Evolutionary conservation across 768 basidiomycete genomes (phyloP).

Genomic region (Pisolithus tinctorius): DNA sequence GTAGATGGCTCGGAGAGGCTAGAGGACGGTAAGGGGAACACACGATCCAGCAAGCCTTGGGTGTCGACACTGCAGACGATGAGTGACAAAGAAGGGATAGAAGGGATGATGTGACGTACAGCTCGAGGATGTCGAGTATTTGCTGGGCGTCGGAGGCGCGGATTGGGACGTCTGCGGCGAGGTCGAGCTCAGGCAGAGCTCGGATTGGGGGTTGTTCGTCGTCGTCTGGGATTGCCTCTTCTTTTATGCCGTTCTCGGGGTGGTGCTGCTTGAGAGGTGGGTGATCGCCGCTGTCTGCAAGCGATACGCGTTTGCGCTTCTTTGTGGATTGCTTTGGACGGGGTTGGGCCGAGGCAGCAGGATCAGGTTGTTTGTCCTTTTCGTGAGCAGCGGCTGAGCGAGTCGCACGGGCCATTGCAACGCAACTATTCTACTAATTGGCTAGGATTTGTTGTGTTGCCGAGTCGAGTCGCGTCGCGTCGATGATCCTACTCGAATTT

Average conservation of each 20-base stretch:
- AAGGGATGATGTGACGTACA: slow-evolving; percentile 29
- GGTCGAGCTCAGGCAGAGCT: slow-evolving; percentile 23
- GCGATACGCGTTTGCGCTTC: slow-evolving; percentile 63
- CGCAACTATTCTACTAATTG: neutral
- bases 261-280: slow-evolving; percentile 45
- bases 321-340: slow-evolving; percentile 33
- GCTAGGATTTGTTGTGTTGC: slow-evolving; percentile 7
- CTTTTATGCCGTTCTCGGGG: slow-evolving; percentile 30
- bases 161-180: slow-evolving; percentile 44
- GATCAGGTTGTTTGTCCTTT: slow-evolving; percentile 25
- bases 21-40: slow-evolving; percentile 48
- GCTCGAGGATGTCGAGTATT: slow-evolving; percentile 55
- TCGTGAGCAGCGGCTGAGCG: slow-evolving; percentile 49
- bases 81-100: neutral
- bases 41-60: slow-evolving; percentile 75
- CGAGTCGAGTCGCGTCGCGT: slow-evolving; percentile 14
- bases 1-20: slow-evolving; percentile 37
- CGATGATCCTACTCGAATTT: slow-evolving; percentile 2
- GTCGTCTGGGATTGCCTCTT: slow-evolving; percentile 22
- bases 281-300: slow-evolving; percentile 40
- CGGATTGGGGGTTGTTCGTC: slow-evolving; percentile 14
- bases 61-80: slow-evolving; percentile 48
- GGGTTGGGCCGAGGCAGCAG: slow-evolving; percentile 10
- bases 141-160: slow-evolving; percentile 38
- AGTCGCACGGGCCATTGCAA: slow-evolving; percentile 68